Base-by-base conservation (phyloP, 2,329 filamentous ascomycete genomes). In the Akanthomyces muscarius region DNA sequence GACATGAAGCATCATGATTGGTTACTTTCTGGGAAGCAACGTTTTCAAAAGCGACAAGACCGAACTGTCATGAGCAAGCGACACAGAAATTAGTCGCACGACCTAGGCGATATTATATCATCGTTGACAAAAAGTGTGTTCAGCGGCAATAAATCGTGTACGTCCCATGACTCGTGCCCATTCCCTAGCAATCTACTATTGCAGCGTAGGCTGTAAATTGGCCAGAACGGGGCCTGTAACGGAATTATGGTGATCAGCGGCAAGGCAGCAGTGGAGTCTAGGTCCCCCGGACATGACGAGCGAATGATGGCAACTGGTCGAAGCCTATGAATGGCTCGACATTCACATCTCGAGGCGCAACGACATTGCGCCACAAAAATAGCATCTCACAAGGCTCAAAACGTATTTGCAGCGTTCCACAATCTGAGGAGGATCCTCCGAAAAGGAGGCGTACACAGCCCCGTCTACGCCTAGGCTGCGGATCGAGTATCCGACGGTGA, bases 221-320 rank as follows among this genome's bases (percentile, higher is more conserved):
- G 36, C 36, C 16, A 53, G 33, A 38, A 53, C 33, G 36, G 52
- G 53, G 53, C 53, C 25, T 45, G 41, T 21, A 13, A 45, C 38
- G 53, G 53, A 56, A 56, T 33, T 21, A 44, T 13, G 53, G 53
- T 56, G 53, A 56, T 56, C 53, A 45, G 53, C 53, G 42, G 41
- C 53, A 56, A 56, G 53, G 53, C 53, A 45, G 30, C 38, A 33
- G 53, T 56, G 53, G 53, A 45, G 53, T 30, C 18, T 18, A 7
- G 25, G 53, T 18, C n/a, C 41, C 21, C 45, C 33, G 33, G 33
- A 42, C 36, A 41, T 8, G 36, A 54, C n/a, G 23, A 54, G 13
- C 36, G 14, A 41, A n/a, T 14, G n/a, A 30, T 11, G 53, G 38
- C n/a, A 23, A 21, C 53, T 8, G 25, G 23, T 10, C 25, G 25